Evolutionary conservation across 495 filamentous ascomycete species (phyloP).

Genomic region (Tuber magnatum): DNA sequence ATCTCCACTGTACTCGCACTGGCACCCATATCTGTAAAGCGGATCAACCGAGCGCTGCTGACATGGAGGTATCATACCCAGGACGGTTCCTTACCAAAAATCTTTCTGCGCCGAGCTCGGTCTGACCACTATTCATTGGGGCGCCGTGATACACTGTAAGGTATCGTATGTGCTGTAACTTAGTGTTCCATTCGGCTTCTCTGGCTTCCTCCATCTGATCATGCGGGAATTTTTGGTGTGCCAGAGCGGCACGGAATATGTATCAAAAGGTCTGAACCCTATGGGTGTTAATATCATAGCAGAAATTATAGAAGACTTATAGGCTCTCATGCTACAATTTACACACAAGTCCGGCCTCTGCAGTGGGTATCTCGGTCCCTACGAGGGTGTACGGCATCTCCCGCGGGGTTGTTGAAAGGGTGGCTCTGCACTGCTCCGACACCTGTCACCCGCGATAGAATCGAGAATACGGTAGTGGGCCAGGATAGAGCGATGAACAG

Average conservation of each 20-base stretch:
- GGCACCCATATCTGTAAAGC: background rate
- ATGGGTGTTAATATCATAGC: too few relatives aligned
- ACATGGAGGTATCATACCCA: background rate
- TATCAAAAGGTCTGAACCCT: background rate
- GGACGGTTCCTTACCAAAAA: background rate
- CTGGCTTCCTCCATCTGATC: background rate
- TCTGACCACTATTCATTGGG: background rate
- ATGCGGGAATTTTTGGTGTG: background rate
- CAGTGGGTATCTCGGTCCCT: background rate
- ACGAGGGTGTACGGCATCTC: background rate
- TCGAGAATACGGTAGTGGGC: background rate
- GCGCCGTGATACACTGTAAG: background rate
- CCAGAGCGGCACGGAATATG: background rate
- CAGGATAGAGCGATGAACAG: background rate
- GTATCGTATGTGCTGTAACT: background rate
- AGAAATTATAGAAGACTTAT: background rate
- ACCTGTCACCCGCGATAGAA: background rate
- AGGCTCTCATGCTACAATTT: background rate
- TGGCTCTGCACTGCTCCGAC: background rate
- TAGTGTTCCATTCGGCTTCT: background rate
- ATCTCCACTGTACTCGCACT: background rate
- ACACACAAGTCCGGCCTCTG: background rate
- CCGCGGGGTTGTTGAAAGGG: background rate
- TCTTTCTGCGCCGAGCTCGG: background rate
- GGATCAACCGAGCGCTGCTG: background rate